phyloP scores from a whole-genome alignment of 805 yeast genomes.

The Pichia phayaonensis region DNA sequence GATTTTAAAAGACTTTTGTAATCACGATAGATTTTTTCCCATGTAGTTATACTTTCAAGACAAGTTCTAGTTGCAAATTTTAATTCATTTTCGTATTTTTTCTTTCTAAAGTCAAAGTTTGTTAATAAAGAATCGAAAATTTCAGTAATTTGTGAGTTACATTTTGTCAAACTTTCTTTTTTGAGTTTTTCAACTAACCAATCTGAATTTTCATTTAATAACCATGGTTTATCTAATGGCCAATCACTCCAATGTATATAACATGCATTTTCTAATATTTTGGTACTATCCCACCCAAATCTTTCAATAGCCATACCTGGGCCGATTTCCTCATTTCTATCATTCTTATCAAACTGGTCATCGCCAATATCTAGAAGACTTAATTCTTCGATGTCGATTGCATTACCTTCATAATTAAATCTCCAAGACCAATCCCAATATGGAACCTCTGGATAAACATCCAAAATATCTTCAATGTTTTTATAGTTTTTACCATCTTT shows the following conservation, averaged over 20 bases:
- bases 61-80: slow-evolving; percentile 20
- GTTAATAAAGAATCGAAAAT: neutral
- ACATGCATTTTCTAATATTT: slow-evolving; percentile 26
- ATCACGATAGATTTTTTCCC: slow-evolving; percentile 13
- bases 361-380: neutral
- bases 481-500: neutral
- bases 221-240: slow-evolving; percentile 66
- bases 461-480: slow-evolving; percentile 10
- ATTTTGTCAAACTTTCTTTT: slow-evolving; percentile 8
- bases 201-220: slow-evolving; percentile 11
- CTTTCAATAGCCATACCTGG: slow-evolving; percentile 11
- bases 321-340: slow-evolving; percentile 1
- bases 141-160: neutral
- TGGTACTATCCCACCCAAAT: slow-evolving; percentile 31
- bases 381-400: neutral
- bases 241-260: slow-evolving; percentile 58
- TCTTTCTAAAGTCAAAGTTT: slow-evolving; percentile 4
- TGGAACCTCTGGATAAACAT: slow-evolving; percentile 6
- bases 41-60: slow-evolving; percentile 10
- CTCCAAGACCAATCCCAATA: slow-evolving; percentile 17
- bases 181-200: slow-evolving; percentile 10
- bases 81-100: slow-evolving; percentile 13
- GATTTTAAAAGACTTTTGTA: slow-evolving; percentile 6
- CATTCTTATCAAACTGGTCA: neutral
- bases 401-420: slow-evolving; percentile 5